These are phyloP conservation scores for Emergomyces africanus DNA, from an alignment of 2,329 filamentous ascomycete species.

Conservation along the genomic window DNA sequence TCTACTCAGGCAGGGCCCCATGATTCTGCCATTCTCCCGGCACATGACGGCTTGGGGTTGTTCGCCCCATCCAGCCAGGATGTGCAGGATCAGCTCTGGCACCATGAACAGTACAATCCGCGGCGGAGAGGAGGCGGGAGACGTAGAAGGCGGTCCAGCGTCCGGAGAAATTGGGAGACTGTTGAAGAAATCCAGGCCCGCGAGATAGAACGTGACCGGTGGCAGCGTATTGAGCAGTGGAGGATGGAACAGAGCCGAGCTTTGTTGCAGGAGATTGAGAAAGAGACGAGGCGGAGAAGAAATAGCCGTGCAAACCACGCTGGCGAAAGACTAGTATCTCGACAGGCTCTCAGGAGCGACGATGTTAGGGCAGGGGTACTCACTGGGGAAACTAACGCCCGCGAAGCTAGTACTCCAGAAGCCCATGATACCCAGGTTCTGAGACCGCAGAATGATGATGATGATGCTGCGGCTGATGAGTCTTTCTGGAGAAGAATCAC, in stretches of 20 bases:
- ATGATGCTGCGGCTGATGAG: slow-evolving; percentile 43
- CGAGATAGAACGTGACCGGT: slow-evolving; percentile 57
- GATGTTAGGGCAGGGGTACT: not conserved
- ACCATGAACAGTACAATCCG: slow-evolving; percentile 77
- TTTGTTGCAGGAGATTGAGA: slow-evolving; percentile 77
- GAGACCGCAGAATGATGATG: slow-evolving; percentile 45
- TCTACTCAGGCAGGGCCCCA: slow-evolving; percentile 32
- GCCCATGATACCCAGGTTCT: slow-evolving; percentile 11
- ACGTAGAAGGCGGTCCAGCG: slow-evolving; percentile 41
- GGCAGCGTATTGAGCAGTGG: slow-evolving; percentile 81
- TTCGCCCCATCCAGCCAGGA: slow-evolving; percentile 54
- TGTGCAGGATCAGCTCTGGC: slow-evolving; percentile 75
- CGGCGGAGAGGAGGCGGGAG: slow-evolving; percentile 42
- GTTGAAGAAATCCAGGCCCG: slow-evolving; percentile 45
- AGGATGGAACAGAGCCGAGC: slow-evolving; percentile 78
- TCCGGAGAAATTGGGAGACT: slow-evolving; percentile 44
- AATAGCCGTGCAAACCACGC: slow-evolving; percentile 12
- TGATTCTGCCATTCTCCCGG: slow-evolving; percentile 62
- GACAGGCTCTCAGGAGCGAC: slow-evolving; percentile 8
- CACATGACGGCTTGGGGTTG: slow-evolving; percentile 81
- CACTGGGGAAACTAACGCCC: slow-evolving; percentile 5
- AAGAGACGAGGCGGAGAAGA: slow-evolving; percentile 53
- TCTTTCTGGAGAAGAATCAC: slow-evolving; percentile 73
- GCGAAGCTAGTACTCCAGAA: not conserved
- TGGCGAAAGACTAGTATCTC: slow-evolving; percentile 12